These are phyloP conservation scores for Globisporangium emineosum DNA, from an alignment of 352 stramenopile genomes.

Conservation along the genomic window DNA sequence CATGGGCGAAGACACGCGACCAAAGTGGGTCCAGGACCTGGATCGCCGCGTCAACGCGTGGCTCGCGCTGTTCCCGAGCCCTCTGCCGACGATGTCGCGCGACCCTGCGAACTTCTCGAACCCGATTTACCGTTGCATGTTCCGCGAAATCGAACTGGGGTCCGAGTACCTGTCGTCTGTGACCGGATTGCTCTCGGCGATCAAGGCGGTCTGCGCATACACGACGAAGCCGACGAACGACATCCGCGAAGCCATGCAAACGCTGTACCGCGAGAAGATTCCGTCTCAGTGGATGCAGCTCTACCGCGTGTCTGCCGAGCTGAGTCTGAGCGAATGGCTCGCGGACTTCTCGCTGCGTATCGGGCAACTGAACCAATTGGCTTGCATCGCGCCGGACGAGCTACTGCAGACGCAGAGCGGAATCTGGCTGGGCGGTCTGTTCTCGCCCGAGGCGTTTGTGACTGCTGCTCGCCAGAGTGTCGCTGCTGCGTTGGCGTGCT, in stretches of 20 bases:
- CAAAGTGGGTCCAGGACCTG: constrained; percentile 83
- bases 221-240: constrained; percentile 88
- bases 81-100: constrained; percentile 41
- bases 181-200: constrained; percentile 54
- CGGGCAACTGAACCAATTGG: constrained; percentile 55
- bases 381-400: constrained; percentile 37
- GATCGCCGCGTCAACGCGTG: constrained; percentile 61
- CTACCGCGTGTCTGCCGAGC: constrained; percentile 53
- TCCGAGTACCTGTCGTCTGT: constrained; percentile 63
- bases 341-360: constrained; percentile 76
- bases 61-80: constrained; percentile 52
- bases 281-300: constrained; percentile 53
- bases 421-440: constrained; percentile 92
- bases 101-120: constrained; percentile 70
- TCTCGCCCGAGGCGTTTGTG: constrained; percentile 92
- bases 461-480: constrained; percentile 90
- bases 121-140: constrained; percentile 91
- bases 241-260: constrained; percentile 76
- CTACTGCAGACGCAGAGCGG: constrained; percentile 33
- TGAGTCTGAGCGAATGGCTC: constrained; percentile 82
- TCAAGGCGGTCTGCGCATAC: constrained; percentile 80
- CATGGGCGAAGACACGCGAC: constrained; percentile 42
- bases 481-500: constrained; percentile 73
- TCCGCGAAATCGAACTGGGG: constrained; percentile 85
- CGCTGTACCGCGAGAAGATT: constrained; percentile 66